These are phyloP conservation scores for Ampelomyces quisqualis DNA, from an alignment of 2,329 filamentous ascomycete genomes.

Conservation along the genomic window DNA sequence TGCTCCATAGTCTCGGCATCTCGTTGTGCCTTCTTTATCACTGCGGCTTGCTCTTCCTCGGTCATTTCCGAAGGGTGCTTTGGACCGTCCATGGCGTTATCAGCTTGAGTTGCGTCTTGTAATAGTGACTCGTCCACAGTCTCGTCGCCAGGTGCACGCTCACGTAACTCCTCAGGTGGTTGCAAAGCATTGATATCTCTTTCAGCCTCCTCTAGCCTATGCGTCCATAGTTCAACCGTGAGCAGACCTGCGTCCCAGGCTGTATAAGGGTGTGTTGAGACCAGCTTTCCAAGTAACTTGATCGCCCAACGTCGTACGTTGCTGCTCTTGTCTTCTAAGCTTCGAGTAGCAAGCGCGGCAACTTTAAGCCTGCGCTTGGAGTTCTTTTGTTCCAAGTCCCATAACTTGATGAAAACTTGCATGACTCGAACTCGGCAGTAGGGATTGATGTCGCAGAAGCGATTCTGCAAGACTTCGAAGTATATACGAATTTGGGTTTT, in stretches of 20 bases:
- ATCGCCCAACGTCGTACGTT: constrained; percentile 95
- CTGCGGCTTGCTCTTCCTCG: constrained; percentile 73
- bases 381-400: constrained; percentile 87
- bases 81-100: constrained; percentile 43
- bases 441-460: constrained; percentile 94
- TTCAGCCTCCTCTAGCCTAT: constrained; percentile 78
- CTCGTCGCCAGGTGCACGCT: constrained; percentile 62
- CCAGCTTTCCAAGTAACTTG: constrained; percentile 81
- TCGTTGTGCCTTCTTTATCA: constrained; percentile 76
- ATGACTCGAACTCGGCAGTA: constrained; percentile 91
- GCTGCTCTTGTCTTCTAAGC: constrained; percentile 96
- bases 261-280: constrained; percentile 87
- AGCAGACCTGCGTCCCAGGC: constrained; percentile 69
- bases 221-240: constrained; percentile 80
- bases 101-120: constrained; percentile 83
- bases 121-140: constrained; percentile 76
- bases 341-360: constrained; percentile 82
- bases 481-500: constrained; percentile 96
- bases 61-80: constrained; percentile 67
- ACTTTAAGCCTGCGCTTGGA: constrained; percentile 86
- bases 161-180: constrained; percentile 74
- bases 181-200: constrained; percentile 77
- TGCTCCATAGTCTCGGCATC: constrained; percentile 87
- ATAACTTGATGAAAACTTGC: constrained; percentile 89
- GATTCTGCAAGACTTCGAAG: constrained; percentile 93